phyloP scores from a whole-genome alignment of 768 basidiomycete genomes.

The Suillus placidus region DNA sequence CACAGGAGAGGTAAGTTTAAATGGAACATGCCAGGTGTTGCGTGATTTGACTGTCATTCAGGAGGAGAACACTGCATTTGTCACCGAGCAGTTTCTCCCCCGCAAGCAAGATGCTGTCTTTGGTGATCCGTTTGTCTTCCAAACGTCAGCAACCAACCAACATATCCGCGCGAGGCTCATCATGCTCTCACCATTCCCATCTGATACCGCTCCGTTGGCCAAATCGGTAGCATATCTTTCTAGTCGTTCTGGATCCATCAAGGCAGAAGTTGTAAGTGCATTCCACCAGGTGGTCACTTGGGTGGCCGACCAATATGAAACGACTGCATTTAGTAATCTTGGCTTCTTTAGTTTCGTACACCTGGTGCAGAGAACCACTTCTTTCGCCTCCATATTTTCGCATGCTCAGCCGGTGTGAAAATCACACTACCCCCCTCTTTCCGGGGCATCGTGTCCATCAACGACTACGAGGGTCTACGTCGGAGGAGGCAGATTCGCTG shows the following conservation, averaged over 20 bases:
- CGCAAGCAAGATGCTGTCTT: constrained; percentile 32
- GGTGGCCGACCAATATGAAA: constrained; percentile 5
- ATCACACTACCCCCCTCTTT: constrained; percentile 31
- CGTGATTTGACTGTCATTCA: constrained; percentile 13
- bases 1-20: constrained; percentile 23
- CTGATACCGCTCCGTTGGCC: constrained; percentile 32
- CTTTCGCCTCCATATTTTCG: constrained; percentile 34
- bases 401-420: constrained; percentile 32
- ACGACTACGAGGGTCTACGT: constrained; percentile 16
- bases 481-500: constrained; percentile 20
- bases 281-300: constrained; percentile 4
- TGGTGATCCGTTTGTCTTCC: constrained; percentile 34
- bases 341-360: constrained; percentile 25
- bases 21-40: background rate
- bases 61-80: constrained; percentile 21
- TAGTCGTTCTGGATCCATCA: constrained; percentile 28
- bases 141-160: constrained; percentile 23
- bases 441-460: constrained; percentile 31
- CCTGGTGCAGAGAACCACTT: constrained; percentile 29
- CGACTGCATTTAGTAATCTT: constrained; percentile 9
- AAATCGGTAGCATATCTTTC: constrained; percentile 37
- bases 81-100: constrained; percentile 32
- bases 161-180: constrained; percentile 31
- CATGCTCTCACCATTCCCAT: constrained; percentile 30
- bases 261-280: constrained; percentile 28